Base-by-base conservation (phyloP, 1,284 basidiomycete species). In the Pseudozyma sp. region DNA sequence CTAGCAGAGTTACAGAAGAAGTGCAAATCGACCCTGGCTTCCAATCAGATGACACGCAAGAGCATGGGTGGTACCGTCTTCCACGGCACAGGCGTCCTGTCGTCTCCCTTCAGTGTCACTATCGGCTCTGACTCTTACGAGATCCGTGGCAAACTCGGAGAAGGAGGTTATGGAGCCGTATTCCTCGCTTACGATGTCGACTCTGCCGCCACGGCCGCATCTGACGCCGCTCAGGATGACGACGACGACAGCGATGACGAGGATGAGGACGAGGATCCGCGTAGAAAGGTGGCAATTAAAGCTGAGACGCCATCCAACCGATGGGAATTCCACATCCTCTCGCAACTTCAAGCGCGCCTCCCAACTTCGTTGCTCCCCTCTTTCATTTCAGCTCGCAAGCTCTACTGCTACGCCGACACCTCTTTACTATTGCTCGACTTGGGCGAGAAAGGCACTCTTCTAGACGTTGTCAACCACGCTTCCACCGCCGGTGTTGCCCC, bases 131-230 rank as follows among this genome's bases (percentile, higher is more conserved):
- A 54, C 36, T 38, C 45, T 7, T 72, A 60, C 43, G 74, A 78
- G 51, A 74, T 98, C 10, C 87, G 88, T 6, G 91, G 92, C 71
- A 98, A 98, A 86, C 88, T 99, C 21, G 97, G 97, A 6, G 96
- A 99, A 87, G 97, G 97, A 7, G 95, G 95, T 0, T 99, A 95
- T 79, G 97, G 96, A 0, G 90, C 92, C 3, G 97, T 99, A 11
- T 99, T 97, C 87, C 90, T 85, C 7, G 94, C 92, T 5, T 84
- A 87, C 38, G 87, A 88, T 60, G 66, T 86, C 10, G 82, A 82
- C 8, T 83, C 80, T 16, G 65, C 61, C 8, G 76, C 78, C 13
- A 76, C 79, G 10, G 50, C 48, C 16, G 62, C 69, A 5, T 56
- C 62, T 13, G 55, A 36, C 18, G 57, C 5, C 25, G 43, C 49